Evolutionary conservation across 345 rosid genomes (phyloP), one percentile per base, ranked within the genome.

Genomic region (Limnanthes douglasii): DNA sequence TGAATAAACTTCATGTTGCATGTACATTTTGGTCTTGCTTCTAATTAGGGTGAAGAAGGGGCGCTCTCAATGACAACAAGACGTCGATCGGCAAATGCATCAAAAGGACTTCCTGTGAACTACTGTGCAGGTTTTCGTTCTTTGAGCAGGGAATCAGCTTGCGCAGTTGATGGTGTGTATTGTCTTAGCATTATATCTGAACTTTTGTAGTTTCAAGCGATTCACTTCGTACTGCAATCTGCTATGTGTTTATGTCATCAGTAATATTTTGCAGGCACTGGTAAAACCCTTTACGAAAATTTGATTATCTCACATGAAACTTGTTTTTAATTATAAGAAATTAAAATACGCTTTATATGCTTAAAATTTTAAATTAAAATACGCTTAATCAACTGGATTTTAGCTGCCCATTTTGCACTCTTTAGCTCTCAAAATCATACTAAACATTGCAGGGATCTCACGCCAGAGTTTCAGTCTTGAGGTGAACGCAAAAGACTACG

Each of bases 51-150:
- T 3, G 98, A 88, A 56, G 98, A 84, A 68, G 94, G 95, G 27
- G 90, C 94, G 12, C 84, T 83, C 47, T 90, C 98, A 28, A 83
- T 84, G 94, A 84, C 98, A 32, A 79, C 98, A 34, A 53, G 94
- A 37, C 59, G 74, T 53, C 62, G 82, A 41, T 68, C 94, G 13
- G 69, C 51, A 53, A 68, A 43, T 56, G 56, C 61, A 46, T 68
- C 92, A 4, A 84, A 88, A 72, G 92, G 98, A 43, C 61, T 79
- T 21, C 86, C 98, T 34, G 95, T 79, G 38, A 90, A 84, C 61
- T 79, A 90, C 46, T 84, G 98, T 43, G 76, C 98, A 32, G 95
- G 98, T n/a, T 90, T 79, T 43, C 78, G 85, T 42, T 72, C 98
- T 14, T 34, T 40, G 50, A 70, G 73, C 54, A 21, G 39, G 32